phyloP scores from a whole-genome alignment of 225 moss, liverwort and hornwort species.

The Lunularia cruciata region DNA sequence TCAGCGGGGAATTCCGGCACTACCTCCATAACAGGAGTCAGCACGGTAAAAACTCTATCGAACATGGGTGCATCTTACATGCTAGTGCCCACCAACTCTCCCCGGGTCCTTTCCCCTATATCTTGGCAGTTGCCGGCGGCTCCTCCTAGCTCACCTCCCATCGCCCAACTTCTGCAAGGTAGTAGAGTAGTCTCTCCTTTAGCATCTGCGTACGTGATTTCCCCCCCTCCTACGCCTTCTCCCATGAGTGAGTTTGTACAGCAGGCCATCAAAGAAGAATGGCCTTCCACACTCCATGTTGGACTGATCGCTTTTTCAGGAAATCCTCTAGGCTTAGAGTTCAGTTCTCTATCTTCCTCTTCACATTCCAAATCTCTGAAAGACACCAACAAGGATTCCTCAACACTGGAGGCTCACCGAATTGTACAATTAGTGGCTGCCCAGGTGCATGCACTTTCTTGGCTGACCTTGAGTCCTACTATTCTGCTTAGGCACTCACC shows the following conservation, averaged over 20 bases:
- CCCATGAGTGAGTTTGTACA: conserved; percentile 61
- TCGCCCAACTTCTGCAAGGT: conserved; percentile 62
- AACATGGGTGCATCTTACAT: conserved; percentile 72
- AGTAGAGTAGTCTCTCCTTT: conserved; percentile 64
- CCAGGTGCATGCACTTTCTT: conserved; percentile 88
- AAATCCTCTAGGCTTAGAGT: conserved; percentile 41
- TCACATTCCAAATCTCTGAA: conserved; percentile 39
- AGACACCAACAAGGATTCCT: conserved; percentile 45
- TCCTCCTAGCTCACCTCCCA: conserved; percentile 24
- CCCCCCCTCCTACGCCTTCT: conserved; percentile 51
- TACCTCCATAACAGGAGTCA: conserved; percentile 52
- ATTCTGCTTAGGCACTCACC: conserved; percentile 61
- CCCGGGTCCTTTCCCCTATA: conserved; percentile 36
- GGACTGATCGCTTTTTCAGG: conserved; percentile 79
- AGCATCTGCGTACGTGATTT: conserved; percentile 71
- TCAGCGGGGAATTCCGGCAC: conserved; percentile 51
- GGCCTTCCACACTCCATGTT: conserved; percentile 86
- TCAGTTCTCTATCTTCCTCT: conserved; percentile 7
- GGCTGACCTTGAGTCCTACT: conserved; percentile 76
- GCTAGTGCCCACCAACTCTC: conserved; percentile 59
- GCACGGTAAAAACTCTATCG: conserved; percentile 66
- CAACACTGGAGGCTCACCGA: conserved; percentile 52
- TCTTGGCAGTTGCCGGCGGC: conserved; percentile 24
- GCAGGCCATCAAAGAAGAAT: conserved; percentile 77
- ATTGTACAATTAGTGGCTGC: conserved; percentile 63